These are phyloP conservation scores for Taxillus chinensis DNA, from an alignment of 164 flowering plant genomes.

Conservation along the genomic window DNA sequence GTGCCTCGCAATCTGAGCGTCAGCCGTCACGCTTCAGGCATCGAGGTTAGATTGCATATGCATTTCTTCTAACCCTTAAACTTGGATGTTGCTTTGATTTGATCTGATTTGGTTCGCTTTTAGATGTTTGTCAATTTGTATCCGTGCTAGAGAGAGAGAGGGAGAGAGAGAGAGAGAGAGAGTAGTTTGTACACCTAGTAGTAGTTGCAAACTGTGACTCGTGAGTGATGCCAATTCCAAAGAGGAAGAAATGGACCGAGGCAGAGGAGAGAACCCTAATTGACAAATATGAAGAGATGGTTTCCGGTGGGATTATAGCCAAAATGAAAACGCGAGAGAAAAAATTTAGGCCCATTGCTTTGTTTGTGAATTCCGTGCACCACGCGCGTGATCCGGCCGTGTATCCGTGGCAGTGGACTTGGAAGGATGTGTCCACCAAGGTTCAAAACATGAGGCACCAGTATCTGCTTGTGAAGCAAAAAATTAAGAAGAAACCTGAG, in stretches of 20 bases:
- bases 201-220: too few relatives aligned
- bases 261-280: slow-evolving; percentile 84
- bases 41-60: too few relatives aligned
- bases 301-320: slow-evolving; percentile 50
- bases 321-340: slow-evolving; percentile 85
- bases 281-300: slow-evolving; percentile 68
- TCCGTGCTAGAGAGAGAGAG: too few relatives aligned
- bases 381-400: slow-evolving; percentile 51
- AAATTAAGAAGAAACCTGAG: slow-evolving; percentile 44
- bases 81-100: too few relatives aligned
- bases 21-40: too few relatives aligned
- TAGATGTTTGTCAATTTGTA: too few relatives aligned
- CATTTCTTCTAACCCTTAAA: too few relatives aligned
- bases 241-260: slow-evolving; percentile 92
- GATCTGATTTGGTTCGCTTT: too few relatives aligned
- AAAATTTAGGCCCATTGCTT: slow-evolving; percentile 66
- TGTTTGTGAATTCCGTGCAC: slow-evolving; percentile 61
- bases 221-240: slow-evolving; percentile 42
- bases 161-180: too few relatives aligned
- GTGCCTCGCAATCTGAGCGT: too few relatives aligned
- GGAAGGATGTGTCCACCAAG: slow-evolving; percentile 91
- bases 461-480: slow-evolving; percentile 82
- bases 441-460: slow-evolving; percentile 98
- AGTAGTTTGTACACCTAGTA: too few relatives aligned
- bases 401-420: slow-evolving; percentile 86